phyloP scores from a whole-genome alignment of 345 rosid species.

The Raphanus raphanistrum region DNA sequence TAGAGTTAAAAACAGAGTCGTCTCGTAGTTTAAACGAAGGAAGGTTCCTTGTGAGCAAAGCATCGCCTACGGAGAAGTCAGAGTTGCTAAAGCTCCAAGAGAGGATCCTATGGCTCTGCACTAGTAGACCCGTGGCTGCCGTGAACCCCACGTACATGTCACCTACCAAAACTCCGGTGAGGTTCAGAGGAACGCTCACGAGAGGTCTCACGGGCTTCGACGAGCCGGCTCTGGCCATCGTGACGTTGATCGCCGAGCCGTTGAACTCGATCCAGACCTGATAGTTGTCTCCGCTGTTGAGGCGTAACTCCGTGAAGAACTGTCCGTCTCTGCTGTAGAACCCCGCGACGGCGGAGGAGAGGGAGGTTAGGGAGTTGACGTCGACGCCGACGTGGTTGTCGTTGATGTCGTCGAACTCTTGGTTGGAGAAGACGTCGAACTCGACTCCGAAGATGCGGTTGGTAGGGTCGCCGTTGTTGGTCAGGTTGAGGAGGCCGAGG shows the following conservation, averaged over 20 bases:
- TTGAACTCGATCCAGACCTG: constrained; percentile 80
- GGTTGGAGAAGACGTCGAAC: constrained; percentile 65
- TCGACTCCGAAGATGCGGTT: constrained; percentile 62
- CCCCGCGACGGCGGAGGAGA: constrained; percentile 45
- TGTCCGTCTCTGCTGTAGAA: constrained; percentile 44
- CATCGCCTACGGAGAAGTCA: constrained; percentile 52
- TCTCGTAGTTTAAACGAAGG: constrained; percentile 61
- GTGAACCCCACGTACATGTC: constrained; percentile 78
- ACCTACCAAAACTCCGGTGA: constrained; percentile 55
- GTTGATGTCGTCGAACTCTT: constrained; percentile 67
- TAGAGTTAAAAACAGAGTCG: constrained; percentile 41
- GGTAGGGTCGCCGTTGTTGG: constrained; percentile 43
- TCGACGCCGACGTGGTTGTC: constrained; percentile 77
- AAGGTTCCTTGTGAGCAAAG: constrained; percentile 53
- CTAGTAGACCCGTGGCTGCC: constrained; percentile 53
- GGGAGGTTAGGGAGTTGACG: constrained; percentile 60
- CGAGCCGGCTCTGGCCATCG: constrained; percentile 42
- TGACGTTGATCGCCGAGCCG: constrained; percentile 45
- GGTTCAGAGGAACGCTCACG: constrained; percentile 47
- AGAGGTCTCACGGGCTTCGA: constrained; percentile 44
- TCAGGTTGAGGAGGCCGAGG: constrained; percentile 60
- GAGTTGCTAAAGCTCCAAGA: constrained; percentile 76
- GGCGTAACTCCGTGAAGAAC: constrained; percentile 39
- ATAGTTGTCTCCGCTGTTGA: constrained; percentile 66
- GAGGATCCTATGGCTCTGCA: constrained; percentile 63